phyloP scores from a whole-genome alignment of 345 rosid species.

The Lepidium didymum region DNA sequence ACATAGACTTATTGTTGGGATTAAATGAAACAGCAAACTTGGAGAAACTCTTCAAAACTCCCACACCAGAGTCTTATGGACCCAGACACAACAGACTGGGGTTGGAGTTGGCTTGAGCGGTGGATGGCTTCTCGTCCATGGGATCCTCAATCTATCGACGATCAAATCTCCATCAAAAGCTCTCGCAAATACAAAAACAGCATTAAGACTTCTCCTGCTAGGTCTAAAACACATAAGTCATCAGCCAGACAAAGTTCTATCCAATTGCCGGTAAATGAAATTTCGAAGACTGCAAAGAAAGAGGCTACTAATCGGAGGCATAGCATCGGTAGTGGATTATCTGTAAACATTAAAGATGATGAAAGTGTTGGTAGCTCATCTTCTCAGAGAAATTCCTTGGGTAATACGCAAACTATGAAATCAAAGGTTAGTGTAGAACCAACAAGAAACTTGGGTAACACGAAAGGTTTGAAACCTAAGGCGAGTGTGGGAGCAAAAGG shows the following conservation, averaged over 20 bases:
- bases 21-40: conserved; percentile 22
- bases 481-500: neutral
- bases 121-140: conserved; percentile 37
- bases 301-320: conserved; percentile 9
- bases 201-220: conserved; percentile 22
- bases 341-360: conserved; percentile 8
- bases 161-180: neutral
- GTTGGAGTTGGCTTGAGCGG: conserved; percentile 33
- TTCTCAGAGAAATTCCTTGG: conserved; percentile 7
- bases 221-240: conserved; percentile 10
- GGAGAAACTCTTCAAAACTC: conserved; percentile 33
- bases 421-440: neutral
- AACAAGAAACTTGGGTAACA: neutral
- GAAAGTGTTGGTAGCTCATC: conserved; percentile 24
- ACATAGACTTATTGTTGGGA: neutral
- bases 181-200: conserved; percentile 5
- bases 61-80: conserved; percentile 24
- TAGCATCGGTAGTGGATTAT: conserved; percentile 18
- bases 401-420: conserved; percentile 4
- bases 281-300: neutral
- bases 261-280: conserved; percentile 10
- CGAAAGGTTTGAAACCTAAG: conserved; percentile 7
- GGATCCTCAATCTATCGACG: conserved; percentile 24
- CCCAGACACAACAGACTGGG: conserved; percentile 27
- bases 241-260: conserved; percentile 14